Evolutionary conservation across 2,329 filamentous ascomycete genomes (phyloP), one percentile per base, ranked within the genome.

Genomic region (Phialophora expanda): DNA sequence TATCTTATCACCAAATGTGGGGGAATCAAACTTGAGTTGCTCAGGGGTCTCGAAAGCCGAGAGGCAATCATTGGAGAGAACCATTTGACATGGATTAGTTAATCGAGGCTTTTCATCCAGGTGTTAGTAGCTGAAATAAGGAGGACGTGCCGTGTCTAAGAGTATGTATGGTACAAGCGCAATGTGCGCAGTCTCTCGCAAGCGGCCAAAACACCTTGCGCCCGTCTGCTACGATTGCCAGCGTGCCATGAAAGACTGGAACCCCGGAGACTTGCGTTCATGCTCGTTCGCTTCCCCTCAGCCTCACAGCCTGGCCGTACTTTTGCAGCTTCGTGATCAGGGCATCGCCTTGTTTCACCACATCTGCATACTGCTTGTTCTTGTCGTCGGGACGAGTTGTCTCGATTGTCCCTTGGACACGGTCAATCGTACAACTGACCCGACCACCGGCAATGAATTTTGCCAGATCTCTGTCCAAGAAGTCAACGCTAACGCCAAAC

Each of bases 341-440:
- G 80, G 96, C 91, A 79, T 99, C 95, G 34, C 95, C 95, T 78
- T 98, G 95, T 82, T 95, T 95, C 68, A 99, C 93, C 44, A 98
- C 93, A 74, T 99, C 95, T 74, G 93, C 91, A 81, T 99, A 99
- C 82, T 99, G 95, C 86, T 97, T 97, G 85, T 98, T 98, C 89
- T 99, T 99, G 83, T 97, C 93, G 77, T 98, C 95, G 8, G 94
- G 93, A 62, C 95, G 87, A 82, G 97, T 97, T 53, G 95, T 99
- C 85, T 98, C 95, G 74, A 99, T 98, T 73, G 98, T 91, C 72
- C 94, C 95, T 66, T 93, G 92, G 70, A 99, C 95, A 62, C 95
- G 91, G 81, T 99, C 95, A 74, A 99, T 98, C 26, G 93, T 98
- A 85, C 95, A 98, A 60, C 93, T 89, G 75, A 99, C 94, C 73